A percentile compares a stretch with the other conserved stretches of the same genome.
phyloP scores from a whole-genome alignment of 225 moss, liverwort and hornwort genomes.

The Marchantia polymorpha region DNA sequence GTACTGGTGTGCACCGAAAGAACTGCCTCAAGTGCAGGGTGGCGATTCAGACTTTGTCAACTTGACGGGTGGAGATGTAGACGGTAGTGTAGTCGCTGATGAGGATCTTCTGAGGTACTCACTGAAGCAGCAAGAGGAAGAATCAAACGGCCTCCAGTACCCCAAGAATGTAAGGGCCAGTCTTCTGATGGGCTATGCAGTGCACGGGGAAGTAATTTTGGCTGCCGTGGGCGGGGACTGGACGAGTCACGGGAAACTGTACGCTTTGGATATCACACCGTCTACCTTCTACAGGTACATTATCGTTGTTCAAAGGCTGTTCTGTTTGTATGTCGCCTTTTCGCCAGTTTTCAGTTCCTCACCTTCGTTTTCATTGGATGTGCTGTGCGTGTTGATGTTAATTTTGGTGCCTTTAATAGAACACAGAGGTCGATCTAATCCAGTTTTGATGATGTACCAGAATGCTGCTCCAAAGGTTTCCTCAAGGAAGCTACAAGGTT shows the following conservation, averaged over 20 bases:
- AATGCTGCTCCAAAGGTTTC: slow-evolving; percentile 74
- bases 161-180: slow-evolving; percentile 77
- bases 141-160: slow-evolving; percentile 32
- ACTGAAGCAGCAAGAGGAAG: slow-evolving; percentile 19
- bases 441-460: slow-evolving; percentile 38
- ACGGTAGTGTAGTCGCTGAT: not conserved
- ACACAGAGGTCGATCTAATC: not conserved
- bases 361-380: not conserved
- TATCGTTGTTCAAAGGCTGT: not conserved
- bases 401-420: too few species aligned
- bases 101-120: slow-evolving; percentile 42
- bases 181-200: slow-evolving; percentile 72
- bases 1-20: slow-evolving; percentile 62
- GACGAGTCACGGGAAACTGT: slow-evolving; percentile 58
- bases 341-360: not conserved
- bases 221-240: slow-evolving; percentile 85
- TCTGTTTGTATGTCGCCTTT: not conserved
- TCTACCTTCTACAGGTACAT: slow-evolving; percentile 63
- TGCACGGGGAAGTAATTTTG: slow-evolving; percentile 83
- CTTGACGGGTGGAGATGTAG: slow-evolving; percentile 19
- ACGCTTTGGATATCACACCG: slow-evolving; percentile 54
- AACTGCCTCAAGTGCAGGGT: slow-evolving; percentile 44
- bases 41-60: slow-evolving; percentile 39
- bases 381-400: too few species aligned
- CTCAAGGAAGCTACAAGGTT: slow-evolving; percentile 83